Base-by-base conservation (phyloP, 108 stramenopile species). In the Cyclotella choctawhatcheeana region DNA sequence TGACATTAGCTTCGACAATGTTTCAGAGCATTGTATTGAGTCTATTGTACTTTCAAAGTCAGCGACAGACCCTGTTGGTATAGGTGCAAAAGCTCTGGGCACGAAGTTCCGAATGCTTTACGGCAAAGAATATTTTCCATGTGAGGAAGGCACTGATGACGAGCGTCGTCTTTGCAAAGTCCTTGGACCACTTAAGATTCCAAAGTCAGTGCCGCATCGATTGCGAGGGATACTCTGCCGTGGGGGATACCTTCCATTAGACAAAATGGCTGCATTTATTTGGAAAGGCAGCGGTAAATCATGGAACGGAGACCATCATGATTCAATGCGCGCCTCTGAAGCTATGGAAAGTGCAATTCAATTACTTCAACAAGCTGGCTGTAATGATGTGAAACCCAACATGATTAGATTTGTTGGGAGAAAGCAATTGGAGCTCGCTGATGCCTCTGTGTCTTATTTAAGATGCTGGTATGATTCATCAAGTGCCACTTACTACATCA, bases 61-160 rank as follows among this genome's bases (percentile, higher is more conserved):
- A 40, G 65, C 48, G 10, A 81, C 66, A 32, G 92, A 93, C 71
- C 82, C 84, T 7, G 89, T 93, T 34, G 92, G 89, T 10, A 88
- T 93, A 44, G 79, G 87, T 25, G 88, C 92, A 58, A 89, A 89
- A 71, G 89, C 89, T 16, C 69, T 93, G 30, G 87, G 87, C 21
- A 93, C 92, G 17, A 69, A 71, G 47, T 93, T 93, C 70, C 31
- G 62, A n/a, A 51, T 64, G 43, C 76, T 86, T 50, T 84, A 88
- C 63, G 86, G 89, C n/a, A 63, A 78, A 50, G 77, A 85, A 25
- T 77, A 77, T 22, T 90, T 80, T 76, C 92, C 92, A 2, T 90
- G 88, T 47, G 71, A 80, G 53, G 64, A 76, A 20, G 79, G 74
- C 12, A 71, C 85, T 0, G 79, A 91, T 54, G 88, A 91, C 64